Evolutionary conservation across 2,329 filamentous ascomycete species (phyloP).

Genomic region (Colletotrichum echinochloae): DNA sequence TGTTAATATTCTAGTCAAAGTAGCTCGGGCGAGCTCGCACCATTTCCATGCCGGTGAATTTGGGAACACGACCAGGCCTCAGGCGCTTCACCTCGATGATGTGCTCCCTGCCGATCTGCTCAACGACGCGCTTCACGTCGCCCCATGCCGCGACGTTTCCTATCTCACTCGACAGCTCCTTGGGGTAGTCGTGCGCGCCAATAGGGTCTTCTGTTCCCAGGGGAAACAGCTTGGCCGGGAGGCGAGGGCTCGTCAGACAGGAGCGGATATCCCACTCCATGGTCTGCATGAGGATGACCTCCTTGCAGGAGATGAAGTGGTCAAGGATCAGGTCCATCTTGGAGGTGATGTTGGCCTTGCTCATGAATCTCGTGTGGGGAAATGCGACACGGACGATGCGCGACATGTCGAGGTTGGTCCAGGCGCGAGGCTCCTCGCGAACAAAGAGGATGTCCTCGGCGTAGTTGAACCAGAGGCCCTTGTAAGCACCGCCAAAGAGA

Average conservation of each 20-base stretch:
- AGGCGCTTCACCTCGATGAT: constrained; percentile 11
- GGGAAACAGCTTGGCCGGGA: constrained; percentile 21
- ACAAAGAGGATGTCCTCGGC: constrained; percentile 36
- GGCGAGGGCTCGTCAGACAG: constrained; percentile 14
- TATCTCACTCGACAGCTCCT: constrained; percentile 19
- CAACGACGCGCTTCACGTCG: constrained; percentile 31
- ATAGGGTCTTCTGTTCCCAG: constrained; percentile 30
- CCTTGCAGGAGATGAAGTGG: constrained; percentile 32
- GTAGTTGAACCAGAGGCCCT: constrained; percentile 40
- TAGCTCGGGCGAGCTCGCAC: constrained; percentile 26
- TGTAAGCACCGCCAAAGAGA: constrained; percentile 33
- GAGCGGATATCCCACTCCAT: constrained; percentile 32
- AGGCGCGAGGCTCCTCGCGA: constrained; percentile 16
- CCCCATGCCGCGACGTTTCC: constrained; percentile 32
- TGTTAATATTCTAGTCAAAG: constrained; percentile 25
- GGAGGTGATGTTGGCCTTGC: constrained; percentile 11
- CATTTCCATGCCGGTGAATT: constrained; percentile 35
- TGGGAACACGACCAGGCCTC: constrained; percentile 18
- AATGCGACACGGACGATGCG: constrained; percentile 36
- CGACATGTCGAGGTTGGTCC: constrained; percentile 35
- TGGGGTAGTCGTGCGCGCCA: constrained; percentile 32
- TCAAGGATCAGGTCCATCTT: constrained; percentile 29
- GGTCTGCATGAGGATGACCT: constrained; percentile 35
- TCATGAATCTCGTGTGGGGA: constrained; percentile 32
- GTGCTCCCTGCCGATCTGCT: constrained; percentile 29